Conservation (phyloP, 164 flowering plant genomes). For the Piper longum region DNA sequence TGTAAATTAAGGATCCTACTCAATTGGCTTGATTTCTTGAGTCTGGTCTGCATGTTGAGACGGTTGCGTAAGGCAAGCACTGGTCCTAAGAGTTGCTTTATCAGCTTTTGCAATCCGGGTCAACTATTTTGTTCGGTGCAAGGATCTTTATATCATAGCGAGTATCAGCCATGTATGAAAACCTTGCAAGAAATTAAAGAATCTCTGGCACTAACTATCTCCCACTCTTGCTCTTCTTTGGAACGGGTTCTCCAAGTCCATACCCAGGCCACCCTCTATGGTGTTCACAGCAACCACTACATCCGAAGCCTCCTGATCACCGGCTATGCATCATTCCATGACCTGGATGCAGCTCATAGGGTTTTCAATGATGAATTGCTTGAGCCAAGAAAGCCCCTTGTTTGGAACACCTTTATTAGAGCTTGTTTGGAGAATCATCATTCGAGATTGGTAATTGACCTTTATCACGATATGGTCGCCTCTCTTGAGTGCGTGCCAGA, state of each 20-base stretch:
- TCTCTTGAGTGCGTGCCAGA: conserved; percentile 4
- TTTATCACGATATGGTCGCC: conserved; percentile 4
- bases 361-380: background rate
- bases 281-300: conserved; percentile 5
- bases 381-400: conserved; percentile 4
- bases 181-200: conserved; percentile 6
- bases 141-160: too few species aligned
- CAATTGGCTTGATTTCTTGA: too few species aligned
- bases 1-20: too few species aligned
- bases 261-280: conserved; percentile 1
- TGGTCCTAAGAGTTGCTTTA: too few species aligned
- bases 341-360: conserved; percentile 1
- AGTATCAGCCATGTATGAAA: background rate
- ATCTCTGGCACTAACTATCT: conserved; percentile 1
- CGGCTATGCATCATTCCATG: conserved; percentile 3
- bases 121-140: too few species aligned
- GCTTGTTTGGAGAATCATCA: conserved; percentile 4
- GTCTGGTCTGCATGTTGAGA: too few species aligned
- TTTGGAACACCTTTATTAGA: conserved; percentile 12
- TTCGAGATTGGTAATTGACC: conserved; percentile 1
- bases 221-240: conserved; percentile 1
- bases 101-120: too few species aligned
- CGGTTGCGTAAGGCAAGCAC: too few species aligned
- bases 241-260: conserved; percentile 5
- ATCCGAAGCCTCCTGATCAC: conserved; percentile 8